A percentile compares a stretch with the other conserved stretches of the same genome.
Conservation (phyloP, 2,329 filamentous ascomycete species). For the Ceratocystis smalleyi region DNA sequence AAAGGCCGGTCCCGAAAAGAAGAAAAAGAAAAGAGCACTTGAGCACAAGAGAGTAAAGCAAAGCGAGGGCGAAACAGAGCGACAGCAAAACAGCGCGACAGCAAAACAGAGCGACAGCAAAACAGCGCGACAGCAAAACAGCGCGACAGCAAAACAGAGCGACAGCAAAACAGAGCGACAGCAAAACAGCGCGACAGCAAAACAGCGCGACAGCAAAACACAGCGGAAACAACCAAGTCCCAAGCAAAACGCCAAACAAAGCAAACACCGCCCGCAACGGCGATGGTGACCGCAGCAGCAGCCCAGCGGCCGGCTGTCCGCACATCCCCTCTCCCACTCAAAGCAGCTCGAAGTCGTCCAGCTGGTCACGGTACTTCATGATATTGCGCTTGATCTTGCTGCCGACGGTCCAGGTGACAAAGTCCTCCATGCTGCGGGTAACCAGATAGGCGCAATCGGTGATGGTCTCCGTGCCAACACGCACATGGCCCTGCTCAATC, state of each 20-base stretch:
- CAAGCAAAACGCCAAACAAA: not conserved
- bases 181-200: no score
- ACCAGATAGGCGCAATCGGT: slow-evolving; percentile 84
- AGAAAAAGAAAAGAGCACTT: not conserved
- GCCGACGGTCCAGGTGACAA: slow-evolving; percentile 88
- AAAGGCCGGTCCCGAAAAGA: slow-evolving; percentile 1
- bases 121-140: no score
- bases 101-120: not conserved
- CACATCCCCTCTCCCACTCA: slow-evolving; percentile 27
- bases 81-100: no score
- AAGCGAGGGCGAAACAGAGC: no score
- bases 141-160: no score
- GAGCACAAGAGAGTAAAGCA: not conserved
- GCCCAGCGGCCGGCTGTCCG: not conserved
- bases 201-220: no score
- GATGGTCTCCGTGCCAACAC: slow-evolving; percentile 78
- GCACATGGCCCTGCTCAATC: slow-evolving; percentile 86
- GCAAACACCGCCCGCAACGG: not conserved
- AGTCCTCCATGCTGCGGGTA: slow-evolving; percentile 82
- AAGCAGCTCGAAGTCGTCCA: slow-evolving; percentile 89
- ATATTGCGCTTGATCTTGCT: slow-evolving; percentile 97
- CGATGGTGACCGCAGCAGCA: not conserved
- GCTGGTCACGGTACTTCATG: slow-evolving; percentile 82
- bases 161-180: not conserved
- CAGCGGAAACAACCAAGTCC: not conserved